Conservation (phyloP, 345 rosid species). For the Heritiera fomes region DNA sequence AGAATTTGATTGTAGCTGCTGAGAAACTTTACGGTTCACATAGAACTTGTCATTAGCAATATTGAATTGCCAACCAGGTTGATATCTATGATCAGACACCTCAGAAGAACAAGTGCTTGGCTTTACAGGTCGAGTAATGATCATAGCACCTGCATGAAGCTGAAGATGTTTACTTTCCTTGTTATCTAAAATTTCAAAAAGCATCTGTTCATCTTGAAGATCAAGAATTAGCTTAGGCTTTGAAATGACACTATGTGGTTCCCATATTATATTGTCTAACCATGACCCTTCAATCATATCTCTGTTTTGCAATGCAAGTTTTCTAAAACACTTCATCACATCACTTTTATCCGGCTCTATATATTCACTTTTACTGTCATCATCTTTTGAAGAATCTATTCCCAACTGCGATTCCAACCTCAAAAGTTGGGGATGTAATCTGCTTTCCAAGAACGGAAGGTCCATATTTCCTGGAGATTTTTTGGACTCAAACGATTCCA, state of each 20-base stretch:
- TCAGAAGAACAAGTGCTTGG: slow-evolving; percentile 47
- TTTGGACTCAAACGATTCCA: slow-evolving; percentile 58
- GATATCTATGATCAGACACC: slow-evolving; percentile 43
- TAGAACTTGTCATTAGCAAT: slow-evolving; percentile 95
- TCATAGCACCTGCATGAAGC: slow-evolving; percentile 94
- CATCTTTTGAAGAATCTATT: slow-evolving; percentile 33
- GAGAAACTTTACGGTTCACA: slow-evolving; percentile 80
- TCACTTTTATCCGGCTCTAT: slow-evolving; percentile 42
- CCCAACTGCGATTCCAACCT: slow-evolving; percentile 67
- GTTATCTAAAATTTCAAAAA: slow-evolving; percentile 77
- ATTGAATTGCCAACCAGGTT: slow-evolving; percentile 80
- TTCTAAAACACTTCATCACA: slow-evolving; percentile 49
- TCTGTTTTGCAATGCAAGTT: slow-evolving; percentile 54
- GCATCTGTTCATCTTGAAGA: slow-evolving; percentile 95
- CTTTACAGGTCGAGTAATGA: slow-evolving; percentile 56
- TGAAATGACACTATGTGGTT: slow-evolving; percentile 41
- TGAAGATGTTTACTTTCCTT: slow-evolving; percentile 64
- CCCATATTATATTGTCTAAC: slow-evolving; percentile 86
- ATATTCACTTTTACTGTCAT: slow-evolving; percentile 31
- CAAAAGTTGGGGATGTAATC: slow-evolving; percentile 83
- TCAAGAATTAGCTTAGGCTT: slow-evolving; percentile 85
- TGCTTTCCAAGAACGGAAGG: slow-evolving; percentile 34
- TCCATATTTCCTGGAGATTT: slow-evolving; percentile 30
- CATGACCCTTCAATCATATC: slow-evolving; percentile 75
- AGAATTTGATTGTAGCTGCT: slow-evolving; percentile 75